Evolutionary conservation across 2,329 filamentous ascomycete genomes (phyloP), one percentile per base, ranked within the genome.

Genomic region (Cercospora brassicicola): DNA sequence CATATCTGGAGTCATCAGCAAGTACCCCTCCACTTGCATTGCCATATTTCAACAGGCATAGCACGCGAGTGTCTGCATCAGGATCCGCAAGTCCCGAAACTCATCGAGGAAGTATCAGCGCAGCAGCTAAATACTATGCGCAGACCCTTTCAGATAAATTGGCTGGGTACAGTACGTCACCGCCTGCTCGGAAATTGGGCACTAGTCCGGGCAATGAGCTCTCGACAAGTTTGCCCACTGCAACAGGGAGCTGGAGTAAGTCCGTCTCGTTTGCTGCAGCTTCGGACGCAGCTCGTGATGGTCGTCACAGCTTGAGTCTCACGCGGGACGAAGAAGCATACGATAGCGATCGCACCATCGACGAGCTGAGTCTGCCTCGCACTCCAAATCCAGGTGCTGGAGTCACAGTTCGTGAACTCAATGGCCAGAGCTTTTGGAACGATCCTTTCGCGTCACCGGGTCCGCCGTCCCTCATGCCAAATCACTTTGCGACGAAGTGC

Each of bases 341-440:
- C 51, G 76, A 77, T 51, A 78, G 75, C 39, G 77, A 78, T 60
- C 72, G 71, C 26, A 78, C 76, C 0, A 75, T 78, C 69, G 78
- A 76, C 76, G 83, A 78, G 72, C 78, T 61, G 31, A 75, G 72
- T 62, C 67, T 76, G 36, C 72, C 75, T n/a, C 72, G 76, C 30
- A 80, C 68, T 11, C 74, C 73, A 68, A 79, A 69, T 69, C 73
- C 64, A 59, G 66, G 78, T 75, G 66, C 69, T 13, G 68, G 67
- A 3, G 80, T 88, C 65, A 84, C 81, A 63, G 79, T 86, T 20
- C 82, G 79, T n/a, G 78, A 88, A 28, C 87, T 86, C 71, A 88
- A 89, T 61, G 83, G 85, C 69, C 81, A 83, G 65, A 80, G 82
- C 39, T 90, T 90, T 71, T 84, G 86, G 65, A 82, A 84, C 39